Percentiles rank a stretch among this genome's conserved stretches.
Evolutionary conservation across 192 early-diverging fungal species (phyloP).

Genomic region (Coemansia sp.): DNA sequence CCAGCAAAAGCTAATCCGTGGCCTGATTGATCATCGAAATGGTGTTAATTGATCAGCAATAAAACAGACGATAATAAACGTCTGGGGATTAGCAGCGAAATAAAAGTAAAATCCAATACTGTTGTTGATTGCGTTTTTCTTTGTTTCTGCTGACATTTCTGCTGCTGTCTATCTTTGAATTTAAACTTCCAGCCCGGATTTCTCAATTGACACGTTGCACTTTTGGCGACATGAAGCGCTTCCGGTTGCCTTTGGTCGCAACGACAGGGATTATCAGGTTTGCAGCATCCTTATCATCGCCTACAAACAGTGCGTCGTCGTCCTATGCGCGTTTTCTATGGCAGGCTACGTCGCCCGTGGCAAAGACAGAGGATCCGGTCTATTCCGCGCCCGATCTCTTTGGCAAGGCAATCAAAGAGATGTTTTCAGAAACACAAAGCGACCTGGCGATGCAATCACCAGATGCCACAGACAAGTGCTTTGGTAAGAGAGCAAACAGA

Average conservation of each 20-base stretch:
- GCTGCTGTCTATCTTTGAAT: neutral
- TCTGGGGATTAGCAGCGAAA: too few relatives aligned
- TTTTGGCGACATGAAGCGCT: neutral
- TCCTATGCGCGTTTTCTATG: neutral
- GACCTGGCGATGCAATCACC: neutral
- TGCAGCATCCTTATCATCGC: neutral
- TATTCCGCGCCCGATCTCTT: neutral
- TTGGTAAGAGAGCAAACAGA: constrained; percentile 9
- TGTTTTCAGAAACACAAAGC: constrained; percentile 4
- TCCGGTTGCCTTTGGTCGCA: neutral
- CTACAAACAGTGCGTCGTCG: neutral
- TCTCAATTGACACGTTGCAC: neutral
- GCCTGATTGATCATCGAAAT: neutral
- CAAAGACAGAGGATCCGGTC: neutral
- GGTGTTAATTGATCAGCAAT: neutral
- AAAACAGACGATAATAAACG: neutral
- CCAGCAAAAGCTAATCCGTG: neutral
- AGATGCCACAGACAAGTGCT: neutral
- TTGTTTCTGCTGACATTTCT: neutral
- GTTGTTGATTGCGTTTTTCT: too few relatives aligned
- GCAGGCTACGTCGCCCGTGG: neutral
- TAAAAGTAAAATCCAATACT: too few relatives aligned
- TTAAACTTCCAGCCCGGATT: neutral
- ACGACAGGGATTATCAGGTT: neutral
- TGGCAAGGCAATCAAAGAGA: constrained; percentile 3